phyloP scores from a whole-genome alignment of 345 rosid species.

The Gossypium arboreum region DNA sequence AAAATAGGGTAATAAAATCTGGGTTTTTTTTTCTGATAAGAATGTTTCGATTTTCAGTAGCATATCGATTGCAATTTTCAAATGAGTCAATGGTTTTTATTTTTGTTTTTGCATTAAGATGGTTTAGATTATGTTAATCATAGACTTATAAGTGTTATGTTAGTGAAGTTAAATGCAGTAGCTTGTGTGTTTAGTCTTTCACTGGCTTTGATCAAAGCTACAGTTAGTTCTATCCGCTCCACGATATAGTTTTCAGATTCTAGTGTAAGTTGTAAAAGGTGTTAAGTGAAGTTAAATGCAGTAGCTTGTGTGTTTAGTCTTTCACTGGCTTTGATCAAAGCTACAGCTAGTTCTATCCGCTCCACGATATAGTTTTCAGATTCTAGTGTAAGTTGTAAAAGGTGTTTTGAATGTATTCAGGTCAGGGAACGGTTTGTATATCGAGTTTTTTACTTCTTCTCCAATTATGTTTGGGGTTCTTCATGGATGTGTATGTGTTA shows the following conservation, averaged over 20 bases:
- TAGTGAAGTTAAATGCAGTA: not conserved
- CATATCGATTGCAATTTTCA: not conserved
- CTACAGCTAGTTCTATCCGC: not conserved
- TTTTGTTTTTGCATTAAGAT: not conserved
- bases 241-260: not conserved
- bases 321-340: not conserved
- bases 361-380: not conserved
- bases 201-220: not conserved
- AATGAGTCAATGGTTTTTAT: not conserved
- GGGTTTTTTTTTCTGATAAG: not conserved
- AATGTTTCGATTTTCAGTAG: not conserved
- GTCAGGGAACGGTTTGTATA: not conserved
- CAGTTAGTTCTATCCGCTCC: not conserved
- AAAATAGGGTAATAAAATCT: not conserved
- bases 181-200: not conserved
- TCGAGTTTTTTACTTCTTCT: not conserved
- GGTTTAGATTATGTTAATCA: not conserved
- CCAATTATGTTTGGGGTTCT: no score
- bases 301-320: not conserved
- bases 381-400: not conserved
- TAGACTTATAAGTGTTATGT: not conserved
- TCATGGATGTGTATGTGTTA: no score
- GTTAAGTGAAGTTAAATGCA: not conserved
- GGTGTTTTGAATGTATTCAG: not conserved
- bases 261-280: not conserved